Evolutionary conservation across 169 alveolate genomes (phyloP), one percentile per base, ranked within the genome.

Genomic region (Perkinsus marinus): DNA sequence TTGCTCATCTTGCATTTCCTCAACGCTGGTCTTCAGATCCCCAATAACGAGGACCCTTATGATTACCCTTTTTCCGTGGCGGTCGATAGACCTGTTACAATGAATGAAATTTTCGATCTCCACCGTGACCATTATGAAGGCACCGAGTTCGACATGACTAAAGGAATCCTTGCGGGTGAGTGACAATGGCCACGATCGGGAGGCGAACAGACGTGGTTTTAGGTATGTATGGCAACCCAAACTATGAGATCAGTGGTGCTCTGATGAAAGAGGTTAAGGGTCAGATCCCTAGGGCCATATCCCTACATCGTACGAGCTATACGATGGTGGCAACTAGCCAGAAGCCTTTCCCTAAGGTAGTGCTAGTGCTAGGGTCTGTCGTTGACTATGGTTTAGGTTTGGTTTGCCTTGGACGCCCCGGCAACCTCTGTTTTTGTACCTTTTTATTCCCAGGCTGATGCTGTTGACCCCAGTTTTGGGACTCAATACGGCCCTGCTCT

Each of bases 71-170:
- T 57, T 26, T 57, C 79, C 22, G 79, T 57, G 9, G 36, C 79
- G 22, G 79, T 57, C 36, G 79, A 57, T 16, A 13, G 79, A 57
- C 79, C 79, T 6, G 79, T 57, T 2, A 57, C 79, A 0, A 57
- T 57, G 36, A 57, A 16, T 57, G 79, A 57, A 57, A 57, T 57
- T 16, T 57, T 57, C 39, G 91, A 89, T 38, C 68, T 89, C 39
- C 91, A 89, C 17, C 91, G 91, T 41, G 91, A 89, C 34, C 91
- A 89, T 17, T 89, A 89, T 41, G 91, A 89, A n/a, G 91, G 68
- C 36, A 89, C 91, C 47, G 68, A 26, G 26, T 38, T 36, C 39
- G 91, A 89, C 91, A 26, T 89, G 91, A n/a, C 68, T 39, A 89
- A 89, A 37, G 91, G 91, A 39, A 38, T 89, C 46, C 68, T 89